Base-by-base conservation (phyloP, 2,329 filamentous ascomycete species). In the Penicillium concentricum region DNA sequence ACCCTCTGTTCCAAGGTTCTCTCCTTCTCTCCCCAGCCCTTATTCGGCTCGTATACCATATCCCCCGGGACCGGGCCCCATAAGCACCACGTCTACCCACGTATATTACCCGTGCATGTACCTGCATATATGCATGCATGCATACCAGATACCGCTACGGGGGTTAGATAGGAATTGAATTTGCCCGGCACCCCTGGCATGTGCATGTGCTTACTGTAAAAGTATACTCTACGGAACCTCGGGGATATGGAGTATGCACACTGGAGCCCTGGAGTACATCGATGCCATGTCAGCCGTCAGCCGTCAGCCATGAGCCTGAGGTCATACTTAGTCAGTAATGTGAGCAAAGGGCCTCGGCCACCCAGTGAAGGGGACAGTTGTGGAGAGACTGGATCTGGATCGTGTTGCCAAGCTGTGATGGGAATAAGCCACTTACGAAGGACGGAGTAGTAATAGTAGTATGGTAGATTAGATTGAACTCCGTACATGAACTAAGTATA, bases 101-200 rank as follows among this genome's bases (percentile, higher is more conserved):
- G 34, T 58, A 46, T 22, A 46, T 55, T 47, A 48, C 51, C 47
- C 32, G 26, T 59, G 56, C 61, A 59, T 54, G 60, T 63, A 64
- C 60, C 58, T 64, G 61, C 60, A 64, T 62, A 60, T 50, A 53
- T 57, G 51, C 53, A 64, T 63, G 61, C 58, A 59, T 28, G 35
- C 16, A 52, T 44, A 56, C 54, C 54, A 53, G 50, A 43, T 37
- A 42, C 45, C 52, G 28, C 28, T 5, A 28, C 34, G 42, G 43
- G 34, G 22, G n/a, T 18, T 24, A 7, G 26, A 32, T 54, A 26
- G 2, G 30, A 32, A 43, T 26, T 32, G 20, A 7, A 39, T 39
- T 28, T 30, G 13, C 30, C 20, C 8, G 15, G 20, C 15, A 22
- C 30, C 46, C 46, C 46, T 39, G 22, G 12, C 22, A 26, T 26